Base-by-base conservation (phyloP, 2,329 filamentous ascomycete species). In the Boeremia lycopersici region DNA sequence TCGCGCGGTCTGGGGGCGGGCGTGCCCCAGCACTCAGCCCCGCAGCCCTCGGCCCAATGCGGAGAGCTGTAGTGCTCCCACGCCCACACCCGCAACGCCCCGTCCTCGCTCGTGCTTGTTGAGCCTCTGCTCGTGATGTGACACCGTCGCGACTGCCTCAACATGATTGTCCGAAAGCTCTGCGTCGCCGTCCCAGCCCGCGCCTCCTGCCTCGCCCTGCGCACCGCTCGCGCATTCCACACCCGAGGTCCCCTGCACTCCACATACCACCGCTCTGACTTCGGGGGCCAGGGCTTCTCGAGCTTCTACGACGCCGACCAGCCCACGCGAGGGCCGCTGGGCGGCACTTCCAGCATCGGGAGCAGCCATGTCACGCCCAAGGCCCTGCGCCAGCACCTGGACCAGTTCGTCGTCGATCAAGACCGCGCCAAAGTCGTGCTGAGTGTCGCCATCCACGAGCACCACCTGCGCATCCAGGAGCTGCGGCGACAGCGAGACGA, bases 321-420 rank as follows among this genome's bases (percentile, higher is more conserved):
- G 46, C 85, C 85, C 3, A 88, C 85, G 13, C 76, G 80, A 25
- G 87, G 87, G 0, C 87, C 87, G n/a, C 74, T 89, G 50, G 82
- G 81, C 33, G 83, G 82, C 56, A 81, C 84, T 9, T 82, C 82
- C 55, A 79, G 79, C 30, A 82, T 84, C 57, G 84, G 84, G 53
- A 80, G 80, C 28, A 82, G 83, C 29, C 79, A 79, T 46, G 78
- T 88, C 48, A 88, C 86, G 9, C 86, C 86, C 7, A 83, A 81
- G 63, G 77, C 80, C 64, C 81, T 99, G 66, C 97, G 98, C 80
- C 87, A 91, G 69, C 89, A 95, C 68, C 86, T 98, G 29, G 95
- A 99, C 73, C 90, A 95, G 71, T 99, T 96, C 73, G 93, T 99
- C 1, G 93, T 99, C 4, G 95, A 93, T 35, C 95, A 99, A 75